Conservation (phyloP, 768 basidiomycete genomes). For the Chalciporus pseudorubinellus region DNA sequence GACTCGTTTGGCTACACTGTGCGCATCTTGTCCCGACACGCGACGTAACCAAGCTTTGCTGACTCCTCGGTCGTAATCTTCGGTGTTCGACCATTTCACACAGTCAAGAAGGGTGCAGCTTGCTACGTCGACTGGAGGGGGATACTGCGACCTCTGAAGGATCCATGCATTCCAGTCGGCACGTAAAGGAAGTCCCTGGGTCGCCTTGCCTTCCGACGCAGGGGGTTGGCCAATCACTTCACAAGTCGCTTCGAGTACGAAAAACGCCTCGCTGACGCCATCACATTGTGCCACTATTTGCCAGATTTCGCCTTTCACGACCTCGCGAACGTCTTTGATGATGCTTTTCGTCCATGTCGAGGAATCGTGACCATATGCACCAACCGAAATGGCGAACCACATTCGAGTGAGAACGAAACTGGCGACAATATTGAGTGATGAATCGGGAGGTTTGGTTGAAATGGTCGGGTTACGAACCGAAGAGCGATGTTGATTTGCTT, state of each 20-base stretch:
- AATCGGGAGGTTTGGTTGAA: background rate
- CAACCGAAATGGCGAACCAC: conserved; percentile 62
- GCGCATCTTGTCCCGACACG: conserved; percentile 40
- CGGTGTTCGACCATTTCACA: conserved; percentile 68
- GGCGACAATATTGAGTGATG: conserved; percentile 1
- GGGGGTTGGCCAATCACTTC: conserved; percentile 58
- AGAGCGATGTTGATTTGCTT: conserved; percentile 56
- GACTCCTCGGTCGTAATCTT: conserved; percentile 68
- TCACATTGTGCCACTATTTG: conserved; percentile 37
- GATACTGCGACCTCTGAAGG: conserved; percentile 14
- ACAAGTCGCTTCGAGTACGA: conserved; percentile 69
- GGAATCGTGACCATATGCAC: conserved; percentile 33
- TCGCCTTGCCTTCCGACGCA: background rate
- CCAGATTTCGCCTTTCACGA: conserved; percentile 63
- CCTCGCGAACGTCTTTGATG: conserved; percentile 49
- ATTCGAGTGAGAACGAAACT: conserved; percentile 65
- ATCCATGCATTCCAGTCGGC: conserved; percentile 70
- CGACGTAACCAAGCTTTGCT: conserved; percentile 63
- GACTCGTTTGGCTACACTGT: conserved; percentile 39
- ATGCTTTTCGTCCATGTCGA: conserved; percentile 34
- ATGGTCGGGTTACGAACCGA: conserved; percentile 40
- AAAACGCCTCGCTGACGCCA: conserved; percentile 36
- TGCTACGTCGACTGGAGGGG: background rate
- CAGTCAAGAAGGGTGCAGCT: conserved; percentile 16
- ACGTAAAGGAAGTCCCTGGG: conserved; percentile 35